Percentiles rank a stretch among this genome's conserved stretches.
Conservation (phyloP, 768 basidiomycete genomes). For the Kwoniella mangroviensis region DNA sequence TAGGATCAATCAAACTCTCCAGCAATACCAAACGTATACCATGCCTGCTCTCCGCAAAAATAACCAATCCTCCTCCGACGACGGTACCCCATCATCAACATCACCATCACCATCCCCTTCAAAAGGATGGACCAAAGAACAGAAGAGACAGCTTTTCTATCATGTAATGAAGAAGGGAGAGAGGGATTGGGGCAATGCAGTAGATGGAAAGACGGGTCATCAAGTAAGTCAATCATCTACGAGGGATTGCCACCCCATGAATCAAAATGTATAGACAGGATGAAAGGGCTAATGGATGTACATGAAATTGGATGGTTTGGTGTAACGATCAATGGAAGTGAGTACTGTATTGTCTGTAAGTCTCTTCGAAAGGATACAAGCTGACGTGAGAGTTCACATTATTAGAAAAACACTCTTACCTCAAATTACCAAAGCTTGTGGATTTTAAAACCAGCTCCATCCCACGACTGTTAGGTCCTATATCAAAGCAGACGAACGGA, state of each 20-base stretch:
- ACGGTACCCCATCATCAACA: not conserved
- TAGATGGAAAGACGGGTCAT: slow-evolving; percentile 33
- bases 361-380: not conserved
- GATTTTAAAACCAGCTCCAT: not conserved
- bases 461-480: no score
- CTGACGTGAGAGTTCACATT: not conserved
- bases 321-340: slow-evolving; percentile 39
- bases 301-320: not conserved
- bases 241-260: not conserved
- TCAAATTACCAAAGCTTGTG: slow-evolving; percentile 11
- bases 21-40: not conserved
- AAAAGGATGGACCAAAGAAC: slow-evolving; percentile 14
- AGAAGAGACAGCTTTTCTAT: slow-evolving; percentile 28
- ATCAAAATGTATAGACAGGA: not conserved
- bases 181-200: slow-evolving; percentile 28
- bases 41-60: no score
- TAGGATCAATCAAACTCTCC: no score
- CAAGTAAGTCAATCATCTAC: slow-evolving; percentile 11
- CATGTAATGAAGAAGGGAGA: slow-evolving; percentile 32
- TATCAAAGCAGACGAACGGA: no score
- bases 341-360: not conserved
- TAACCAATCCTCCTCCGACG: no score
- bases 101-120: slow-evolving; percentile 1
- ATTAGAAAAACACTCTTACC: slow-evolving; percentile 31
- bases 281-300: not conserved